Conservation (phyloP, 306 rosid genomes). For the Medicago ruthenica region DNA sequence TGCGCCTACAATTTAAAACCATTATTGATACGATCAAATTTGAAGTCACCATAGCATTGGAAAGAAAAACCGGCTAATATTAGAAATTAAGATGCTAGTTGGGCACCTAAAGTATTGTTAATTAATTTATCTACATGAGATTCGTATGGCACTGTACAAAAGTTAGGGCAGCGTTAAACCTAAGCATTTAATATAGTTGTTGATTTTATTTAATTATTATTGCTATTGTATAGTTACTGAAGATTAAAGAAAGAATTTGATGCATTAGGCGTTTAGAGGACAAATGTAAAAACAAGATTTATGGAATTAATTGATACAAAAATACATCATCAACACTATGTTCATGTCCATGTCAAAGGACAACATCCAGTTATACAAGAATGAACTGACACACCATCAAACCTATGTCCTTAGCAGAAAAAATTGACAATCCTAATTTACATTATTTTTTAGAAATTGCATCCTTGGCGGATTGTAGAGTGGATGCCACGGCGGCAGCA, state of each 20-base stretch:
- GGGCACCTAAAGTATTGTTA: no score
- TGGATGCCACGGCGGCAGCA: slow-evolving; percentile 55
- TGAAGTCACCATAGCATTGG: slow-evolving; percentile 28
- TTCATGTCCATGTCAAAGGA: slow-evolving; percentile 25
- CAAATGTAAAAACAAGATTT: no score
- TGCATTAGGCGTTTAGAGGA: no score
- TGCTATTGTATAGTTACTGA: no score
- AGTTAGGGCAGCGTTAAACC: slow-evolving; percentile 31
- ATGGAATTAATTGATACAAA: slow-evolving; percentile 13
- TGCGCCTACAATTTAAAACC: no score
- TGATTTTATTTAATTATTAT: neutral
- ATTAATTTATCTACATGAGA: no score
- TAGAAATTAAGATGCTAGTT: neutral
- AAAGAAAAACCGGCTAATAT: neutral
- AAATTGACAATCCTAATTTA: neutral
- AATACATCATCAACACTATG: slow-evolving; percentile 26
- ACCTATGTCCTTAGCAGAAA: slow-evolving; percentile 15
- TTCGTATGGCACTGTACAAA: neutral
- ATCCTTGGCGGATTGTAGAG: slow-evolving; percentile 69
- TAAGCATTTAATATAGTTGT: slow-evolving; percentile 18
- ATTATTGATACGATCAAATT: neutral
- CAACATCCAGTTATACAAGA: slow-evolving; percentile 2
- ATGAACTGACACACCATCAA: neutral
- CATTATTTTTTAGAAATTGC: slow-evolving; percentile 52
- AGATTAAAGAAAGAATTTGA: no score